phyloP scores from a whole-genome alignment of 805 yeast genomes.

The Saturnispora zaruensis region DNA sequence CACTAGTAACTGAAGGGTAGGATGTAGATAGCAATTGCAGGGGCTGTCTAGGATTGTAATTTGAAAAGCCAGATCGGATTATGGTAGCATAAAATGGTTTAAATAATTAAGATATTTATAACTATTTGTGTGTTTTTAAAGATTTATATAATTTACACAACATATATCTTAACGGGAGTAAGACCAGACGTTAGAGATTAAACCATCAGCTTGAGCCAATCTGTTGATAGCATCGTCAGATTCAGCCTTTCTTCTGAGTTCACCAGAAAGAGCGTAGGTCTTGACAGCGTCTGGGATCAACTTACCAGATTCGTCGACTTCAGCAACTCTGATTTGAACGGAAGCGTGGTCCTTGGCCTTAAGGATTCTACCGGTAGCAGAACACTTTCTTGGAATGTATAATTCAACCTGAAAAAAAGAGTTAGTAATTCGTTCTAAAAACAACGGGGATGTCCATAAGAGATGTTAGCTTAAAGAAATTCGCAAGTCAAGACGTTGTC shows the following conservation, averaged over 20 bases:
- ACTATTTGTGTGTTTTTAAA: constrained; percentile 2
- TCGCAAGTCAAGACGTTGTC: no score
- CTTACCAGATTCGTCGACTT: constrained; percentile 95
- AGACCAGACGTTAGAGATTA: constrained; percentile 92
- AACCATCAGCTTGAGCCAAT: constrained; percentile 97
- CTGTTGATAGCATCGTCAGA: constrained; percentile 99
- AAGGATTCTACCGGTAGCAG: constrained; percentile 99
- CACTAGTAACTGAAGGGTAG: background rate
- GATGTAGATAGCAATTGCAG: background rate
- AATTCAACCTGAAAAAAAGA: constrained; percentile 74
- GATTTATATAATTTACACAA: constrained; percentile 2
- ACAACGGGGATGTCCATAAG: background rate
- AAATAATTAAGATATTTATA: background rate
- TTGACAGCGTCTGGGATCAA: constrained; percentile 84
- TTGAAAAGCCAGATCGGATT: background rate
- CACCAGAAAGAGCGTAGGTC: constrained; percentile 96
- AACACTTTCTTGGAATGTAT: constrained; percentile 99
- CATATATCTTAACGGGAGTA: constrained; percentile 68
- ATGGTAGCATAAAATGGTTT: background rate
- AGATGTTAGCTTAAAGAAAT: no score
- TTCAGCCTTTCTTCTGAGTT: constrained; percentile 98
- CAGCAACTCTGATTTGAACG: constrained; percentile 97
- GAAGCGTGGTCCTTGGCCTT: constrained; percentile 99
- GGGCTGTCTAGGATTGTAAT: background rate
- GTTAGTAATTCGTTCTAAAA: constrained; percentile 12